These are phyloP conservation scores for Eucalyptus sideroxylon DNA, from an alignment of 345 rosid genomes.

Conservation along the genomic window DNA sequence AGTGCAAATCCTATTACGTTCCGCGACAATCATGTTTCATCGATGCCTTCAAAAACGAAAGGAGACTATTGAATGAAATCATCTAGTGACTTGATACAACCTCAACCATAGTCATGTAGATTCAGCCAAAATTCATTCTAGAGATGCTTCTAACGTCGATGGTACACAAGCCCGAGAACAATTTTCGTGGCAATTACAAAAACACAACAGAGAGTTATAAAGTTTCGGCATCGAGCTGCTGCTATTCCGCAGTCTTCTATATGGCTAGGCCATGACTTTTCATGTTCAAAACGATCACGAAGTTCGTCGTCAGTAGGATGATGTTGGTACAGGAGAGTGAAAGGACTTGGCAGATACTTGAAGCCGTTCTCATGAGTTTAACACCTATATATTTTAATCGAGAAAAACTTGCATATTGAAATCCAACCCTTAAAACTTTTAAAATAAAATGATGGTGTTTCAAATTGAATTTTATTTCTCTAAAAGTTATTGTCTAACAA, in stretches of 20 bases:
- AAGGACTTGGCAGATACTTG: background rate
- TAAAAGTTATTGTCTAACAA: background rate
- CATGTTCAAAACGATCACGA: background rate
- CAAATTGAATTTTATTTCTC: background rate
- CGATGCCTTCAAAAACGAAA: background rate
- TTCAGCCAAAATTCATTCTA: background rate
- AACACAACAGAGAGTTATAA: background rate
- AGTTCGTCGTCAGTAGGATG: background rate
- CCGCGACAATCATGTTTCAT: background rate
- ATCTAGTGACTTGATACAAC: background rate
- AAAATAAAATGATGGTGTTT: too few species aligned
- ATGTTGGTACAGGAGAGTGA: background rate
- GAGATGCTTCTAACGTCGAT: background rate
- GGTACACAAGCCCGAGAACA: background rate
- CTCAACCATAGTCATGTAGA: background rate
- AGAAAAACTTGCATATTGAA: background rate
- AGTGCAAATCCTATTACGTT: background rate
- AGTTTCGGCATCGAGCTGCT: background rate
- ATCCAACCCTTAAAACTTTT: background rate
- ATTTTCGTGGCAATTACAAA: background rate
- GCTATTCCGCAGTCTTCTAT: background rate
- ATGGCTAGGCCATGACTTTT: background rate
- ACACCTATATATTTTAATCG: too few species aligned
- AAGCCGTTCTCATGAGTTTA: too few species aligned
- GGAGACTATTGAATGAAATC: background rate